phyloP scores from a whole-genome alignment of 2,329 filamentous ascomycete genomes.

The Hypocreales sp. region DNA sequence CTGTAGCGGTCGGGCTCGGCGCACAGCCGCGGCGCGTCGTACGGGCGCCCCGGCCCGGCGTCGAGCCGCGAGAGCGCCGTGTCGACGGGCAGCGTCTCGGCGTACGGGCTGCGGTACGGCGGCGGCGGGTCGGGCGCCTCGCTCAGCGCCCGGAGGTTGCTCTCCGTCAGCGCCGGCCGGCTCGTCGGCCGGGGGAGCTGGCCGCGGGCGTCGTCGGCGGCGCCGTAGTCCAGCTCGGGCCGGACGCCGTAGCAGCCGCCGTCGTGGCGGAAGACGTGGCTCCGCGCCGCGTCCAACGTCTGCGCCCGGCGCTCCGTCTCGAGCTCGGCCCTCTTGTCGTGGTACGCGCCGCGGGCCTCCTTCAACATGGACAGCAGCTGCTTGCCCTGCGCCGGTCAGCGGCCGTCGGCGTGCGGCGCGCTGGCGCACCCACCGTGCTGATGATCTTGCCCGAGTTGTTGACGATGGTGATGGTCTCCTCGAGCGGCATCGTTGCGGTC shows the following conservation, averaged over 20 bases:
- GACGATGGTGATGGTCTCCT: constrained; percentile 74
- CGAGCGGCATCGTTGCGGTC: constrained; percentile 25
- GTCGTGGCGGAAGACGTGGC: constrained; percentile 15
- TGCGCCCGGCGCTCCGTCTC: constrained; percentile 55
- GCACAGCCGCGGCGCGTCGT: constrained; percentile 11
- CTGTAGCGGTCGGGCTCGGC: constrained; percentile 23
- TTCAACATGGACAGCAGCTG: constrained; percentile 83
- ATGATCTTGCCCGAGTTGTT: constrained; percentile 86
- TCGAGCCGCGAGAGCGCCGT: constrained; percentile 22
- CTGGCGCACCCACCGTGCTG: constrained; percentile 58
- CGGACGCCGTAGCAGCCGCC: constrained; percentile 18
- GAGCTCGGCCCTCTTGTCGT: constrained; percentile 73
- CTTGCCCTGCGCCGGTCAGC: constrained; percentile 53
- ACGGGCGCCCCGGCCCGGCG: constrained; percentile 2
- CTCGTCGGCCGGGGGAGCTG: constrained; percentile 14
- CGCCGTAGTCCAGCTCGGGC: not conserved
- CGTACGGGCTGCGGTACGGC: constrained; percentile 22
- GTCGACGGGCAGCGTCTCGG: constrained; percentile 23
- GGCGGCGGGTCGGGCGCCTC: constrained; percentile 32
- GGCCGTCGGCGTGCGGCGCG: no score
- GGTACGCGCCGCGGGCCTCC: constrained; percentile 77
- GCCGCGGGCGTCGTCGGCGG: constrained; percentile 13
- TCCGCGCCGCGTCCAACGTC: constrained; percentile 27
- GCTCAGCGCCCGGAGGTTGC: constrained; percentile 36
- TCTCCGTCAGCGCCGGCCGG: constrained; percentile 29